These are phyloP conservation scores for Aspergillus jensenii DNA, from an alignment of 2,329 filamentous ascomycete species.

Conservation along the genomic window DNA sequence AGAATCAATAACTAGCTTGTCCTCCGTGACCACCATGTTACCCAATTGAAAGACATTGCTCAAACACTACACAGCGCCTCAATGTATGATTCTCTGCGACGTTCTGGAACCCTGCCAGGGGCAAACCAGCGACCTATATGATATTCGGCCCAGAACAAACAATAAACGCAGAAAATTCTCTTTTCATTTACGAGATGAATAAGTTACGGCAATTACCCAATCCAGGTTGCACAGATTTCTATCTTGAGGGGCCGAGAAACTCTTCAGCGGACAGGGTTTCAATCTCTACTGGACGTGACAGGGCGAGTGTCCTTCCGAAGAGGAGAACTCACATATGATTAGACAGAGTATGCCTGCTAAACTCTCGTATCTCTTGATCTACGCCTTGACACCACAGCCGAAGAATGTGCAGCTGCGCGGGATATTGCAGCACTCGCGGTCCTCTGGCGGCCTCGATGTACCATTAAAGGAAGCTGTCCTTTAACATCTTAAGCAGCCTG, in stretches of 20 bases:
- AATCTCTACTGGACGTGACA: slow-evolving; percentile 68
- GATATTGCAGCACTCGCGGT: slow-evolving; percentile 1
- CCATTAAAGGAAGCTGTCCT: slow-evolving; percentile 2
- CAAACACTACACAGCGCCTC: slow-evolving; percentile 42
- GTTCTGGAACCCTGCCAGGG: slow-evolving; percentile 60
- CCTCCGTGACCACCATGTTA: slow-evolving; percentile 32
- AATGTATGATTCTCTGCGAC: slow-evolving; percentile 22
- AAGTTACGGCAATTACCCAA: slow-evolving; percentile 72
- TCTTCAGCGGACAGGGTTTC: slow-evolving; percentile 87
- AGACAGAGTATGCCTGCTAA: slow-evolving; percentile 48
- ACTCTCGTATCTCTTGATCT: slow-evolving; percentile 90
- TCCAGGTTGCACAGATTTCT: slow-evolving; percentile 66
- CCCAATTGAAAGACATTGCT: slow-evolving; percentile 34
- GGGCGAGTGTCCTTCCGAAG: slow-evolving; percentile 33
- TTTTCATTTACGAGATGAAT: slow-evolving; percentile 77
- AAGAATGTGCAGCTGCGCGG: neutral
- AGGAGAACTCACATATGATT: slow-evolving; percentile 94
- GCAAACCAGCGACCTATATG: slow-evolving; percentile 76
- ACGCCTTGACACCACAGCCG: slow-evolving; percentile 62
- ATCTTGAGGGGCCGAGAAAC: slow-evolving; percentile 80
- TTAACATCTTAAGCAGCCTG: neutral
- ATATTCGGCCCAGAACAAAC: slow-evolving; percentile 86
- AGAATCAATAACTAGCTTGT: slow-evolving; percentile 41
- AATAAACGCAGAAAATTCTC: slow-evolving; percentile 87
- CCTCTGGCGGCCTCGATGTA: neutral